phyloP scores from a whole-genome alignment of 768 basidiomycete species.

The Mycena belliarum region DNA sequence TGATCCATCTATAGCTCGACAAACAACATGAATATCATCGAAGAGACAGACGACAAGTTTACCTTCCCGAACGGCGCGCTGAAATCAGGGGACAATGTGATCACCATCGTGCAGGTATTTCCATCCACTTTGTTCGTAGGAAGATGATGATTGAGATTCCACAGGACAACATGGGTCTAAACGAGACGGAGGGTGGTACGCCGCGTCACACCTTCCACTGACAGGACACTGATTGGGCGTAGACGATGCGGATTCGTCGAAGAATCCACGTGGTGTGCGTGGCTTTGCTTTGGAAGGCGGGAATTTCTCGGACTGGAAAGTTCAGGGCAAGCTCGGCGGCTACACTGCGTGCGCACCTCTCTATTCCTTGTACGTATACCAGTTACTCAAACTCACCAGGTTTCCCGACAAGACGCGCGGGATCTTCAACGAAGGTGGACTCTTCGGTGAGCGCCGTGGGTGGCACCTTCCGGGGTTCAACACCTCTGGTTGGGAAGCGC shows the following conservation, averaged over 20 bases:
- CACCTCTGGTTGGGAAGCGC: conserved; percentile 56
- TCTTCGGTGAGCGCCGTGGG: conserved; percentile 68
- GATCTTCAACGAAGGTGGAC: conserved; percentile 71
- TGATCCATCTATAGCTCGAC: conserved; percentile 50
- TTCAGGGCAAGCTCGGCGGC: conserved; percentile 75
- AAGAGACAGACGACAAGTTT: conserved; percentile 71
- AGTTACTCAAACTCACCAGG: conserved; percentile 34
- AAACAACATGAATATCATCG: conserved; percentile 58
- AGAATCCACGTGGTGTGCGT: conserved; percentile 76
- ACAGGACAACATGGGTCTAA: conserved; percentile 80
- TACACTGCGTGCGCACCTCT: conserved; percentile 52
- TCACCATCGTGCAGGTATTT: conserved; percentile 71
- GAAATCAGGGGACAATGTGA: conserved; percentile 63
- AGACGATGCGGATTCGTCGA: conserved; percentile 55
- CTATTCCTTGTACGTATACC: not conserved
- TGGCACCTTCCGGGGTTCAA: conserved; percentile 79
- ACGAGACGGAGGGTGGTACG: conserved; percentile 56
- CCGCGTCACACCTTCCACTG: not conserved
- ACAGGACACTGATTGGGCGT: not conserved
- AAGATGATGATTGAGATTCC: not conserved
- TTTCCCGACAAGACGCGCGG: conserved; percentile 74
- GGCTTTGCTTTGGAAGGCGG: conserved; percentile 72
- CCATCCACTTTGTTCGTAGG: not conserved
- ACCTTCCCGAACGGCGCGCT: conserved; percentile 61
- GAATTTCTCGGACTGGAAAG: conserved; percentile 63